Evolutionary conservation across 768 basidiomycete species (phyloP), one percentile per base, ranked within the genome.

Genomic region (Suillus weaverae): DNA sequence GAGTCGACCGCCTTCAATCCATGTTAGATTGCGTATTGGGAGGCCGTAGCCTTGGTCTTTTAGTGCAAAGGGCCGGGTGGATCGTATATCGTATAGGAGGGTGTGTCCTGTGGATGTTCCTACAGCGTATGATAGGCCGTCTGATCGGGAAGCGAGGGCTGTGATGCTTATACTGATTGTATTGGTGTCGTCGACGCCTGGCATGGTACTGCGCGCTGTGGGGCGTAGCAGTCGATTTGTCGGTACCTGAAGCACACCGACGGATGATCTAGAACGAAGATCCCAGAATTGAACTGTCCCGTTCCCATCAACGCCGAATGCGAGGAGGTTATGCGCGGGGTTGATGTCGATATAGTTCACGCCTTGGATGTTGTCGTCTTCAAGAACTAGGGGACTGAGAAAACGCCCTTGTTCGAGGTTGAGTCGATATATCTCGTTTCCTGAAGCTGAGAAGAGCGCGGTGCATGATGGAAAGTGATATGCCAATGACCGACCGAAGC

Each of bases 41-140:
- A 98, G 78, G 1, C 97, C 97, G 70, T 99, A 99, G 0, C 97
- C 97, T 77, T 99, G 97, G 73, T 99, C 97, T 73, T 99, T 99
- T 66, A 88, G 73, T 1, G 94, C 95, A 70, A 91, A 95, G 30
- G 94, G 89, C 44, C 83, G 84, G 5, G 89, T 84, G 10, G 92
- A 88, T 53, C 97, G 90, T 70, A 99, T 86, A 73, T 99, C 97
- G 74, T 99, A 99, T 16, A 99, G 81, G 5, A 99, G 78, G 0
- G 94, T 95, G 73, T 99, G 95, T 0, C 97, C 97, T 0, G 95
- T 94, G 10, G 93, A 95, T 2, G 97, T 98, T 16, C 97, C 97
- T 41, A 99, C 83, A 0, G 97, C 97, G 68, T 99, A 90, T 20
- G 94, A 94, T 22, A 99, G 83, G 0, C 97, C 97, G 72, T 99